Conservation (phyloP, 2,329 filamentous ascomycete species). For the Ophiostoma perfectum region DNA sequence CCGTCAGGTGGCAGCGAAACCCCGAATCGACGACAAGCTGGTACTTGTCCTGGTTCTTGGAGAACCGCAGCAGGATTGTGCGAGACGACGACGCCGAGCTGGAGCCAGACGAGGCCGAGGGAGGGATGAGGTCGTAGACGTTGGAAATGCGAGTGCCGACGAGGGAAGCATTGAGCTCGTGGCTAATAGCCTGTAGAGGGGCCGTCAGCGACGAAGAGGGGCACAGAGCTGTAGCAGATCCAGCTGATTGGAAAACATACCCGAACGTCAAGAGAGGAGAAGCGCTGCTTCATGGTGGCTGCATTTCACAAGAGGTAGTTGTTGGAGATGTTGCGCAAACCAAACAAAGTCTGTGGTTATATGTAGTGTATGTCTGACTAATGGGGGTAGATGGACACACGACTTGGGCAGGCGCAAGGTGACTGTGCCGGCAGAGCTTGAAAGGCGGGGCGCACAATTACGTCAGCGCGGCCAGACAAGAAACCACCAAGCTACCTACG, state of each 20-base stretch:
- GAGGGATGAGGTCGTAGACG: constrained; percentile 71
- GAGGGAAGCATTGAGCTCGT: constrained; percentile 77
- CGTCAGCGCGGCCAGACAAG: constrained; percentile 18
- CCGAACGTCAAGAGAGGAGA: constrained; percentile 54
- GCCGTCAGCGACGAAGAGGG: constrained; percentile 9
- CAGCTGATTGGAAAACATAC: constrained; percentile 31
- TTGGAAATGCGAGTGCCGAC: constrained; percentile 79
- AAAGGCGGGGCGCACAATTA: constrained; percentile 18
- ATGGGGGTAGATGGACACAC: background rate
- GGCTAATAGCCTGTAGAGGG: constrained; percentile 70
- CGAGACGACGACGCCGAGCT: constrained; percentile 49
- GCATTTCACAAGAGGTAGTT: background rate
- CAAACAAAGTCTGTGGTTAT: background rate
- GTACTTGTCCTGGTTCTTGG: constrained; percentile 80
- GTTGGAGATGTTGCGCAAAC: background rate
- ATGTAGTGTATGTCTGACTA: background rate
- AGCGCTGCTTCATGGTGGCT: constrained; percentile 50
- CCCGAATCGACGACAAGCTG: constrained; percentile 91
- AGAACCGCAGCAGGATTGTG: constrained; percentile 92
- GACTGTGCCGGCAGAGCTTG: constrained; percentile 19
- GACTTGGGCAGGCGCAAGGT: constrained; percentile 9
- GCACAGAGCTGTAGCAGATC: background rate
- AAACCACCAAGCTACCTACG: background rate
- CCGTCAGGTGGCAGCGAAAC: constrained; percentile 90
- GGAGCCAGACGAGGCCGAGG: constrained; percentile 18